These are phyloP conservation scores for Chenopodium album DNA, from an alignment of 148 eudicot genomes.

Conservation along the genomic window DNA sequence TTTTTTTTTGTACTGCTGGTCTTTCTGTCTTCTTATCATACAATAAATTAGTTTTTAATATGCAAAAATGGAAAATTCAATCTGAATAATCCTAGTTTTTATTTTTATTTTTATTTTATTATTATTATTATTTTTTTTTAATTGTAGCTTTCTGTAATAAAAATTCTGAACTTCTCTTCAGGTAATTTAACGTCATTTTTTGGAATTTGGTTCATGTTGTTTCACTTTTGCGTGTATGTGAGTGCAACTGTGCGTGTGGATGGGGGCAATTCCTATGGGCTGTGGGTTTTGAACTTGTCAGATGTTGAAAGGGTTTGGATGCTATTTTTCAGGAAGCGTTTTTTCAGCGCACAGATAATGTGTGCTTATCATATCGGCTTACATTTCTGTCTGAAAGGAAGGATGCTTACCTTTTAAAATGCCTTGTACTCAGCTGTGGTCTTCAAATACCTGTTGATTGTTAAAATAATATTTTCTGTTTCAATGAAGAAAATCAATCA, in stretches of 20 bases:
- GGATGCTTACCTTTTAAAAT: not conserved
- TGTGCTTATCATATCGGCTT: not conserved
- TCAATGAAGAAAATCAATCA: not conserved
- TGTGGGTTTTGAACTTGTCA: not conserved
- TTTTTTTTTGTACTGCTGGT: not conserved
- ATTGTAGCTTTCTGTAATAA: not conserved
- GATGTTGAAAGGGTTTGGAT: not conserved
- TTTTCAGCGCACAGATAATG: too few relatives aligned
- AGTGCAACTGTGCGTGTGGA: too few relatives aligned
- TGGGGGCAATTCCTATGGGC: too few relatives aligned
- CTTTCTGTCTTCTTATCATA: not conserved
- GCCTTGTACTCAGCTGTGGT: not conserved
- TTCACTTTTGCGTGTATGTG: not conserved
- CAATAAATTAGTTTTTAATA: not conserved
- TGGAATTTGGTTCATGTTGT: not conserved
- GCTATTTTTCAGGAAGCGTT: not conserved
- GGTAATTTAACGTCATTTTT: not conserved
- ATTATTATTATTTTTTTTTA: too few relatives aligned
- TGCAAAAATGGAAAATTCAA: not conserved
- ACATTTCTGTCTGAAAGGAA: not conserved
- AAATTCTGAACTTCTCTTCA: not conserved
- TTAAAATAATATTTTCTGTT: not conserved
- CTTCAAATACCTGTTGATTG: not conserved
- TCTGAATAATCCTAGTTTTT: not conserved
- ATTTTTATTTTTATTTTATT: too few relatives aligned